Evolutionary conservation across 1,284 basidiomycete genomes (phyloP).

Genomic region (Trichosporon ovoides): DNA sequence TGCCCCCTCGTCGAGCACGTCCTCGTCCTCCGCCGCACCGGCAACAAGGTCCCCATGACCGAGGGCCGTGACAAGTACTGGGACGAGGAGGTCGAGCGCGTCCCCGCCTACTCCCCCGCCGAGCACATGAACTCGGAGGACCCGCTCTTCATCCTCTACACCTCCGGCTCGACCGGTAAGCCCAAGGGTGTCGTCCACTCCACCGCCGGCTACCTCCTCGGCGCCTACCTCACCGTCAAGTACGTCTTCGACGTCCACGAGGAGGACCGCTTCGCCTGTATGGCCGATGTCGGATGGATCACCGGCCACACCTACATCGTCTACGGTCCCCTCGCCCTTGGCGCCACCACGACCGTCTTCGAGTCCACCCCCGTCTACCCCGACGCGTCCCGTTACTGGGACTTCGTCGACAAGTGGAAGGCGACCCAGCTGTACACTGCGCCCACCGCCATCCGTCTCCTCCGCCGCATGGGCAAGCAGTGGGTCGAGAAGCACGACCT

Average conservation of each 20-base stretch:
- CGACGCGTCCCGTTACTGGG: constrained; percentile 93
- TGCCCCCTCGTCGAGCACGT: constrained; percentile 85
- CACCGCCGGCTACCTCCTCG: constrained; percentile 54
- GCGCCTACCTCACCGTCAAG: constrained; percentile 86
- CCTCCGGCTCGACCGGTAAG: constrained; percentile 57
- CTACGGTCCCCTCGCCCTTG: constrained; percentile 85
- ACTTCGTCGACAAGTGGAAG: constrained; percentile 87
- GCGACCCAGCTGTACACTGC: constrained; percentile 93
- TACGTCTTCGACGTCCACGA: constrained; percentile 95
- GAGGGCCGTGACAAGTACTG: constrained; percentile 91
- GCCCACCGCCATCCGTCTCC: constrained; percentile 79
- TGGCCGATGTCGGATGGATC: constrained; percentile 99
- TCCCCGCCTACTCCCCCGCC: constrained; percentile 82
- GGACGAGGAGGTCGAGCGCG: constrained; percentile 82
- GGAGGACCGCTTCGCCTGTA: constrained; percentile 88
- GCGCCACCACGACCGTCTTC: constrained; percentile 88
- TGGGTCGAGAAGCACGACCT: constrained; percentile 83
- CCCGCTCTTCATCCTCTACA: constrained; percentile 73
- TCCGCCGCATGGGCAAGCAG: constrained; percentile 80
- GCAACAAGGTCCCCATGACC: constrained; percentile 73
- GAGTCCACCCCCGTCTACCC: constrained; percentile 98
- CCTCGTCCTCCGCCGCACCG: constrained; percentile 83
- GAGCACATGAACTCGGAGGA: constrained; percentile 86
- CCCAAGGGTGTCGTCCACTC: constrained; percentile 48
- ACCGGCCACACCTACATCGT: constrained; percentile 98